phyloP scores from a whole-genome alignment of 805 yeast genomes.

The Saturnispora silvae region DNA sequence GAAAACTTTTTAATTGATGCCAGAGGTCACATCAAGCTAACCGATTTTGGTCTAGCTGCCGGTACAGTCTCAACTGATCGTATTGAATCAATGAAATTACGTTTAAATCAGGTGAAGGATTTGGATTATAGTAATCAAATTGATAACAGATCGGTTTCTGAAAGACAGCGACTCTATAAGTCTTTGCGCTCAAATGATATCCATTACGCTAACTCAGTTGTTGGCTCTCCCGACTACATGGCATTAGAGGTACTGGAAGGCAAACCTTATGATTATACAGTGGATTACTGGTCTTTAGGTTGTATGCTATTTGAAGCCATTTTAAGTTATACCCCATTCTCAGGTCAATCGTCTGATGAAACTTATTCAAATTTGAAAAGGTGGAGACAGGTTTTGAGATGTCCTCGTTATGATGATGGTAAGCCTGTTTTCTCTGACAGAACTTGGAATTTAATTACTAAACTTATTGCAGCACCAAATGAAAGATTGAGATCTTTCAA shows the following conservation, averaged over 20 bases:
- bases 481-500: conserved; percentile 67
- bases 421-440: conserved; percentile 89
- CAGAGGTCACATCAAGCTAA: conserved; percentile 83
- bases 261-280: conserved; percentile 85
- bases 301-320: conserved; percentile 94
- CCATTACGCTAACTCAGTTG: conserved; percentile 88
- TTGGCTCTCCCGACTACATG: conserved; percentile 98
- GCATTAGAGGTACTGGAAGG: conserved; percentile 96
- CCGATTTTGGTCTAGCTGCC: conserved; percentile 96
- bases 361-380: conserved; percentile 87
- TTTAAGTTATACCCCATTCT: conserved; percentile 95
- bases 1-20: conserved; percentile 86
- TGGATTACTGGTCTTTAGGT: conserved; percentile 98
- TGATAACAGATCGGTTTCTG: conserved; percentile 59
- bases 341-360: conserved; percentile 88
- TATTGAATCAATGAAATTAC: conserved; percentile 81
- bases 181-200: conserved; percentile 68
- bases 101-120: conserved; percentile 58
- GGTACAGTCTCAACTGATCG: conserved; percentile 90
- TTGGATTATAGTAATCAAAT: conserved; percentile 45
- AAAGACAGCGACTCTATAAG: conserved; percentile 79
- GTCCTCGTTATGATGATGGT: conserved; percentile 90
- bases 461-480: conserved; percentile 70
- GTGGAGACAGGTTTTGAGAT: conserved; percentile 78
- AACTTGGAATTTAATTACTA: conserved; percentile 82